Conservation (phyloP, 148 eudicot genomes). For the Rhododendron ovatum region DNA sequence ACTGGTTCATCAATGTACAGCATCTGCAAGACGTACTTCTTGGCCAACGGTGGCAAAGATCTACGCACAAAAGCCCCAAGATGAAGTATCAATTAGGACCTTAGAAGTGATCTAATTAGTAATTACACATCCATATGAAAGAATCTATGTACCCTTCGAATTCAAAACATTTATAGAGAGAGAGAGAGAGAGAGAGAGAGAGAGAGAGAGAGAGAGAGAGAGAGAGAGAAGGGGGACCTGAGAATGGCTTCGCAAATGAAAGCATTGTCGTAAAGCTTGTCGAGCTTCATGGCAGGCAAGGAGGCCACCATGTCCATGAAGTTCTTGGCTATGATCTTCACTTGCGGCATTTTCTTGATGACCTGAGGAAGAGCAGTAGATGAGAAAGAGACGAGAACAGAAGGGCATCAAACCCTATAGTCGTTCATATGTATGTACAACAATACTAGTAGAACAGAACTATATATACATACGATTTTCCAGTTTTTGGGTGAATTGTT, state of each 20-base stretch:
- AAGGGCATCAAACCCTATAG: background rate
- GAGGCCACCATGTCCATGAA: conserved; percentile 99
- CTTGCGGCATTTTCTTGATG: conserved; percentile 57
- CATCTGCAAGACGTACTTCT: conserved; percentile 79
- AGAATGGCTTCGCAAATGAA: conserved; percentile 96
- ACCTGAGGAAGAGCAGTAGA: background rate
- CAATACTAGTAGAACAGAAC: background rate
- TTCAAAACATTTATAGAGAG: background rate
- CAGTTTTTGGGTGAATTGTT: background rate
- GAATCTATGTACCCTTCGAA: background rate
- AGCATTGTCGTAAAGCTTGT: conserved; percentile 68
- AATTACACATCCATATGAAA: background rate
- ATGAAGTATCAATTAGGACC: background rate
- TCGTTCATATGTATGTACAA: background rate
- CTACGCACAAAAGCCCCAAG: conserved; percentile 28
- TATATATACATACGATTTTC: background rate
- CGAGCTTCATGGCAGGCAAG: conserved; percentile 80
- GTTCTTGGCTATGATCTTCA: conserved; percentile 78
- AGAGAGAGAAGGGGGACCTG: conserved; percentile 36
- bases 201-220: background rate
- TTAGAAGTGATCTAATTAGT: background rate
- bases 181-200: conserved; percentile 1
- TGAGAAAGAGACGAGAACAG: background rate
- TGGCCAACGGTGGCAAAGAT: conserved; percentile 90
- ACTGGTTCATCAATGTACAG: conserved; percentile 66